Conservation (phyloP, 2,329 filamentous ascomycete genomes). For the Geosmithia flava region DNA sequence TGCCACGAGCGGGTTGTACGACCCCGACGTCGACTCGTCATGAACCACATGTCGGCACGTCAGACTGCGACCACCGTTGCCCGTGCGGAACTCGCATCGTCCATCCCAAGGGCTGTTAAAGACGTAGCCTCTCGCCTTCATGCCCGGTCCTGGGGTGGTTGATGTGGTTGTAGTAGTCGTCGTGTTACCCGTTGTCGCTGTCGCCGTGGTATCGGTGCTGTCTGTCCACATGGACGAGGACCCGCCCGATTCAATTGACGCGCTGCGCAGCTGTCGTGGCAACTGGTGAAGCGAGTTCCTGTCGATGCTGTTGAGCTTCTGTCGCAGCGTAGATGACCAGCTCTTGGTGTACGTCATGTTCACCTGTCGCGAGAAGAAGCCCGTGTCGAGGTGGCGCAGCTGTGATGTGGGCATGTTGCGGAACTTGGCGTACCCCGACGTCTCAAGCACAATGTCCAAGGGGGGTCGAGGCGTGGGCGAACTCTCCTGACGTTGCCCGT, state of each 20-base stretch:
- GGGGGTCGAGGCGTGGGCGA: slow-evolving; percentile 16
- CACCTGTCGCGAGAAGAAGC: slow-evolving; percentile 38
- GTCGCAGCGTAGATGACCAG: slow-evolving; percentile 31
- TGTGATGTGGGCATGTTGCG: slow-evolving; percentile 29
- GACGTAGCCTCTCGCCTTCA: slow-evolving; percentile 53
- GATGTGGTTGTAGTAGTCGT: slow-evolving; percentile 1
- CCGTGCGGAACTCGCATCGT: slow-evolving; percentile 73
- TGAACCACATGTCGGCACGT: slow-evolving; percentile 63
- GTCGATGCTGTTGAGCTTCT: slow-evolving; percentile 27
- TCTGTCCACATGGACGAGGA: slow-evolving; percentile 10
- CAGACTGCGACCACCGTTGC: slow-evolving; percentile 60
- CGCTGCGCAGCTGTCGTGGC: not conserved
- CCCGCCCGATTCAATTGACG: slow-evolving; percentile 16
- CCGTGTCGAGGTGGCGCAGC: not conserved
- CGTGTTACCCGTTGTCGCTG: not conserved
- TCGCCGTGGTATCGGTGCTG: not conserved
- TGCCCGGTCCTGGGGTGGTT: slow-evolving; percentile 26
- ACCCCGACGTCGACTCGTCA: slow-evolving; percentile 14
- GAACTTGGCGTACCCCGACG: slow-evolving; percentile 45
- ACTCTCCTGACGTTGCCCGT: not conserved
- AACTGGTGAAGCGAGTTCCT: slow-evolving; percentile 12
- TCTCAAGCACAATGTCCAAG: slow-evolving; percentile 40
- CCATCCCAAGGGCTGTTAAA: slow-evolving; percentile 84
- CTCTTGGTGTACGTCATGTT: slow-evolving; percentile 43
- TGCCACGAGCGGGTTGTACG: slow-evolving; percentile 31